Conservation (phyloP, 2,329 filamentous ascomycete genomes). For the Sclerotinia glacialis region DNA sequence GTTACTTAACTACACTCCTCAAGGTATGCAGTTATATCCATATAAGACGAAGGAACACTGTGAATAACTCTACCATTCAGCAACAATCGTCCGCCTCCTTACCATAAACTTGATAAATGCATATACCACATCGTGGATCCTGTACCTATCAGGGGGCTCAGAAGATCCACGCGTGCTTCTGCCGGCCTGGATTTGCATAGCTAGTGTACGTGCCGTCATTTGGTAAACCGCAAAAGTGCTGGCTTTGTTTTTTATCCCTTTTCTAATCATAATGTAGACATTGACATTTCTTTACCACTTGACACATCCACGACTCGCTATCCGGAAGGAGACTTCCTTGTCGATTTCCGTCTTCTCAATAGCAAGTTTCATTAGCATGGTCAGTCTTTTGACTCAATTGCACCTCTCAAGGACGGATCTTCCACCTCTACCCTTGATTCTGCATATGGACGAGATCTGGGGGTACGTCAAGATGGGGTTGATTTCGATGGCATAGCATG, state of each 20-base stretch:
- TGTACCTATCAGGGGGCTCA: slow-evolving; percentile 67
- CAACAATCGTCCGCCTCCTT: slow-evolving; percentile 75
- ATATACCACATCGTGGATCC: slow-evolving; percentile 70
- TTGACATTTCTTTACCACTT: slow-evolving; percentile 73
- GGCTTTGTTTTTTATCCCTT: slow-evolving; percentile 2
- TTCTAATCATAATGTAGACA: slow-evolving; percentile 47
- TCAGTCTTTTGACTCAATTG: slow-evolving; percentile 63
- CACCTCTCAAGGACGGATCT: slow-evolving; percentile 45
- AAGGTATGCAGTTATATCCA: slow-evolving; percentile 40
- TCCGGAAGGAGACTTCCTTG: slow-evolving; percentile 73
- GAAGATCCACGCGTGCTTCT: slow-evolving; percentile 68
- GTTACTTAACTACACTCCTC: slow-evolving; percentile 81
- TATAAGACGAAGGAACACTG: background rate
- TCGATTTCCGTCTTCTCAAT: slow-evolving; percentile 76
- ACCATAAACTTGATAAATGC: slow-evolving; percentile 72
- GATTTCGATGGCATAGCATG: slow-evolving; percentile 3
- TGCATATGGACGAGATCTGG: slow-evolving; percentile 32
- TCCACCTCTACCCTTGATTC: slow-evolving; percentile 36
- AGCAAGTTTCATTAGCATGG: slow-evolving; percentile 74
- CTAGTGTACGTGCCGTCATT: slow-evolving; percentile 53
- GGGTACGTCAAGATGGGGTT: slow-evolving; percentile 29
- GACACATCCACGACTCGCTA: slow-evolving; percentile 75
- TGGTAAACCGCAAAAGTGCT: background rate
- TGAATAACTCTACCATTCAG: slow-evolving; percentile 38
- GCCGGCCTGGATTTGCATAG: slow-evolving; percentile 75